Conservation (phyloP, 2,329 filamentous ascomycete species). For the Xylaria sp. region DNA sequence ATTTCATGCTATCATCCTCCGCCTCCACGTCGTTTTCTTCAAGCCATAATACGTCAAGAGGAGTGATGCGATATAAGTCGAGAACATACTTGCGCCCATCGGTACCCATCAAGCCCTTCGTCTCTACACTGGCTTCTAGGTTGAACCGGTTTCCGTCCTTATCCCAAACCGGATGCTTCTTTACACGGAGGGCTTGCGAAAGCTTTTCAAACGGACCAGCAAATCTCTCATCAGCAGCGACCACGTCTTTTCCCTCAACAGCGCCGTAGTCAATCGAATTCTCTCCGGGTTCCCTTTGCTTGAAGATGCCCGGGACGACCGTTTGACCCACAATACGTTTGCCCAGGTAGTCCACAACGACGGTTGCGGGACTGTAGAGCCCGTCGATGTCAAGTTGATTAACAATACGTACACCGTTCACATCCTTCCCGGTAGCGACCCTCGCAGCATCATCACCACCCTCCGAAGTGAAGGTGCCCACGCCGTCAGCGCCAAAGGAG, state of each 20-base stretch:
- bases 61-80: conserved; percentile 93
- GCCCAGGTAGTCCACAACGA: conserved; percentile 95
- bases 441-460: conserved; percentile 96
- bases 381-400: conserved; percentile 97
- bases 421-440: conserved; percentile 96
- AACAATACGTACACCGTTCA: conserved; percentile 90
- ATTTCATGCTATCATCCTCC: conserved; percentile 62
- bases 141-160: conserved; percentile 92
- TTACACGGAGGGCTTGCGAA: conserved; percentile 89
- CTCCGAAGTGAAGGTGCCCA: conserved; percentile 95
- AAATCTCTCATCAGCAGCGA: conserved; percentile 90
- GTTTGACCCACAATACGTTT: conserved; percentile 98
- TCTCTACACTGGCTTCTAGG: conserved; percentile 95
- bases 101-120: conserved; percentile 95
- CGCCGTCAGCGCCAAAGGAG: conserved; percentile 96
- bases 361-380: conserved; percentile 93
- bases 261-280: conserved; percentile 99
- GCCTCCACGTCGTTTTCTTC: conserved; percentile 73
- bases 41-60: conserved; percentile 89
- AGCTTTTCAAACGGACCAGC: conserved; percentile 86
- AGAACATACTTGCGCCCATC: conserved; percentile 98
- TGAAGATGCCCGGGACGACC: conserved; percentile 98
- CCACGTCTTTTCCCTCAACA: conserved; percentile 95
- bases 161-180: conserved; percentile 97
- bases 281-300: conserved; percentile 95